These are phyloP conservation scores for Teratosphaeria gauchensis DNA, from an alignment of 2,329 filamentous ascomycete genomes.

Conservation along the genomic window DNA sequence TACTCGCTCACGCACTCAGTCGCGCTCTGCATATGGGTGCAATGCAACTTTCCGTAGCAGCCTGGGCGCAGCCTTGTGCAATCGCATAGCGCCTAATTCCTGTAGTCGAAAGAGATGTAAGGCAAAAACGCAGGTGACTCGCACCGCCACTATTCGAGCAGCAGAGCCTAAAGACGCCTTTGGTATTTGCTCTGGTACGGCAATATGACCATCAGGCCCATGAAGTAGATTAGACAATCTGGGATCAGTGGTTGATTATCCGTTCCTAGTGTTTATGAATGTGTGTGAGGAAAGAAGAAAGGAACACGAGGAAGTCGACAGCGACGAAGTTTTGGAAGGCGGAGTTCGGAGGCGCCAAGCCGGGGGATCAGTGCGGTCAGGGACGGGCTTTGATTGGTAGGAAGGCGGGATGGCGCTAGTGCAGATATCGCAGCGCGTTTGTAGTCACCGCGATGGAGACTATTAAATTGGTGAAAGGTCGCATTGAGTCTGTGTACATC, in stretches of 20 bases:
- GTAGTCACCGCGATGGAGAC: background rate
- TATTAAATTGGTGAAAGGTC: background rate
- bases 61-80: background rate
- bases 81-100: background rate
- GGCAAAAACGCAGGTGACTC: constrained; percentile 20
- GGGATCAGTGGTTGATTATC: constrained; percentile 22
- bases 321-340: background rate
- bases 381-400: background rate
- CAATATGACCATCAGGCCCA: constrained; percentile 22
- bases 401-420: background rate
- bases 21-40: background rate
- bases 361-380: background rate
- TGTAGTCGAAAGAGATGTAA: constrained; percentile 7
- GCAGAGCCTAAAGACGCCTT: constrained; percentile 17
- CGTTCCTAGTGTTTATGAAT: constrained; percentile 14
- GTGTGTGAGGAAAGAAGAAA: constrained; percentile 14
- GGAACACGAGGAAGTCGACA: background rate
- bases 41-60: background rate
- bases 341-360: background rate
- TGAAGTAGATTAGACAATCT: background rate
- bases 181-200: constrained; percentile 15
- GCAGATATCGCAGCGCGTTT: background rate
- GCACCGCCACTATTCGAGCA: constrained; percentile 14
- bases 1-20: too few relatives aligned
- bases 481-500: background rate